Conservation (phyloP, 2,329 filamentous ascomycete species). For the Chalaropsis thielavioides region DNA sequence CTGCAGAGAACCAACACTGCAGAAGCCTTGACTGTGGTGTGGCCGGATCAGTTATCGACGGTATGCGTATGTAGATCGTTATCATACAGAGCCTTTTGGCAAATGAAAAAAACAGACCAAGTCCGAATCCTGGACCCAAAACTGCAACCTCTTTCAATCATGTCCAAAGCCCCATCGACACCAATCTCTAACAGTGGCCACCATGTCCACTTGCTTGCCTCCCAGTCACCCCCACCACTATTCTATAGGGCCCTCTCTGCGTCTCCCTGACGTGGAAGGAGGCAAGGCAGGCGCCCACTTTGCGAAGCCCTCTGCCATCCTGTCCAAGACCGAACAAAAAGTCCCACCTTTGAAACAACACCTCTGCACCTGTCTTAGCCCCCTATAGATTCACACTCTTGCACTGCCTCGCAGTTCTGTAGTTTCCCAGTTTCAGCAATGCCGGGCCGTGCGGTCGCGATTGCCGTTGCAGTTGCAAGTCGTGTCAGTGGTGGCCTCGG, state of each 20-base stretch:
- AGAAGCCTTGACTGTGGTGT: background rate
- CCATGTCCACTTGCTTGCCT: background rate
- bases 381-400: background rate
- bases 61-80: background rate
- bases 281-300: too few species aligned
- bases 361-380: background rate
- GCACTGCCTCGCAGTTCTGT: conserved; percentile 10
- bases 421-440: conserved; percentile 2
- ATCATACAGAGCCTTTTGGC: background rate
- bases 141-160: background rate
- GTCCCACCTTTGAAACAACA: background rate
- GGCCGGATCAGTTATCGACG: background rate
- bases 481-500: background rate
- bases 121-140: background rate
- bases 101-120: background rate
- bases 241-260: background rate
- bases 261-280: background rate
- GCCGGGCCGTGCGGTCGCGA: background rate
- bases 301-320: background rate
- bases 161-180: background rate
- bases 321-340: background rate
- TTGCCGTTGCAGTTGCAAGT: background rate
- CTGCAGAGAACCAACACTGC: background rate
- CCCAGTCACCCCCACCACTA: background rate
- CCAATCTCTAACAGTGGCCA: background rate